Evolutionary conservation across 106 monocot genomes (phyloP), one percentile per base, ranked within the genome.

Genomic region (Narthecium ossifragum): DNA sequence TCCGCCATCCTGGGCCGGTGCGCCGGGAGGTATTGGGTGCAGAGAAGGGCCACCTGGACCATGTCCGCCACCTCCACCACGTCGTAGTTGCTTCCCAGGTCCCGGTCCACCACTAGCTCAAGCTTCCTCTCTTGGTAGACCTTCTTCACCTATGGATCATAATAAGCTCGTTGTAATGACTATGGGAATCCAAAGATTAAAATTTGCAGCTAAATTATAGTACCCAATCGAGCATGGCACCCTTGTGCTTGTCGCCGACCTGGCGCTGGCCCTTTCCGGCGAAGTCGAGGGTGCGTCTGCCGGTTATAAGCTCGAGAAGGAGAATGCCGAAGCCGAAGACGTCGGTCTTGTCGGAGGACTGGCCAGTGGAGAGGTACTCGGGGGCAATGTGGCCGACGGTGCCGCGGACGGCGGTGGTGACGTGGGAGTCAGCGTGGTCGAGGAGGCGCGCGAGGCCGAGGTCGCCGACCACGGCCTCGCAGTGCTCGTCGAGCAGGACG

Each of bases 391-490:
- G 86, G 9, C 86, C 86, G n/a, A 87, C 82, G 27, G 86, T 87
- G 52, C 86, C 86, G 31, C 86, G 70, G n/a, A 87, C 86, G 29
- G 86, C 86, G 13, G 86, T 87, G 45, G 86, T 87, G 49, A 88
- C 88, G 31, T 83, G 83, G 10, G 83, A 88, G 37, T 80, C 83
- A 0, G 61, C 79, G 64, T 96, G 96, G 58, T 96, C 90, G 13
- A 96, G 96, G 14, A 90, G 70, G 73, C 86, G 90, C 4, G 96
- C 96, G 11, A 96, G 83, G 24, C 96, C 96, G 53, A 96, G 88
- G 66, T 96, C 96, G 25, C 90, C 96, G 13, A 96, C 83, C 5
- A 86, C 80, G 30, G 86, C 90, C 54, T 90, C 90, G 55, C 70
- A 81, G 45, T 34, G 43, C n/a, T 78, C 86, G 65, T 96, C 86